A percentile compares a stretch with the other conserved stretches of the same genome.
Evolutionary conservation across 108 stramenopile genomes (phyloP).

Genomic region (Nitzschia sp.): DNA sequence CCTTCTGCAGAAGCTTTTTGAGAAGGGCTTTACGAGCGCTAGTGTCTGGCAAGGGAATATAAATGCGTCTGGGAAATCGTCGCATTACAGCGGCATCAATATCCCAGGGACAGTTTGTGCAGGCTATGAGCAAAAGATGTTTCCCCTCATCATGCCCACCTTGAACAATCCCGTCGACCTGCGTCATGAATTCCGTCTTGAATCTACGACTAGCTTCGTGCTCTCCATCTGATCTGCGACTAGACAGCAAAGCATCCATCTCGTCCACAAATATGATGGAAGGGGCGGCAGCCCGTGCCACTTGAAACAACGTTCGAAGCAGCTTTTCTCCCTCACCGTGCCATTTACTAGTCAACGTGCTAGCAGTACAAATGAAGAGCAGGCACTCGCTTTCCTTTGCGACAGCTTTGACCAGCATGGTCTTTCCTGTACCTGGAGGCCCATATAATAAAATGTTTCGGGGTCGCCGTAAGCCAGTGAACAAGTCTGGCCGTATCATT

Average conservation of each 20-base stretch:
- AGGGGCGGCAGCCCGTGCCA: constrained; percentile 72
- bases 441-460: constrained; percentile 89
- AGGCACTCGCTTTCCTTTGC: constrained; percentile 54
- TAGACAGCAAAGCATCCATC: constrained; percentile 87
- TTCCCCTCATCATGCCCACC: constrained; percentile 17
- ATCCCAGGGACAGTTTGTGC: constrained; percentile 95
- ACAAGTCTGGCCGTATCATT: constrained; percentile 90
- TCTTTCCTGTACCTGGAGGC: constrained; percentile 92
- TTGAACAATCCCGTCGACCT: constrained; percentile 89
- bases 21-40: constrained; percentile 58
- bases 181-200: constrained; percentile 96
- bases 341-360: constrained; percentile 82
- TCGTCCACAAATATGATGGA: constrained; percentile 95
- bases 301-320: constrained; percentile 77
- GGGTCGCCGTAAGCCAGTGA: constrained; percentile 85
- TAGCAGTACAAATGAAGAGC: constrained; percentile 78
- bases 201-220: constrained; percentile 94
- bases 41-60: constrained; percentile 87
- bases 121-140: constrained; percentile 87
- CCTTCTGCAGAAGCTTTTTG: constrained; percentile 48
- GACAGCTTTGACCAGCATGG: constrained; percentile 89
- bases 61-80: constrained; percentile 92
- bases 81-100: constrained; percentile 87
- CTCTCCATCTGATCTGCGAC: constrained; percentile 60
- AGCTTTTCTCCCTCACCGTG: constrained; percentile 91